Evolutionary conservation across 805 yeast genomes (phyloP), one percentile per base, ranked within the genome.

Genomic region (Barnettozyma wickerhamii): DNA sequence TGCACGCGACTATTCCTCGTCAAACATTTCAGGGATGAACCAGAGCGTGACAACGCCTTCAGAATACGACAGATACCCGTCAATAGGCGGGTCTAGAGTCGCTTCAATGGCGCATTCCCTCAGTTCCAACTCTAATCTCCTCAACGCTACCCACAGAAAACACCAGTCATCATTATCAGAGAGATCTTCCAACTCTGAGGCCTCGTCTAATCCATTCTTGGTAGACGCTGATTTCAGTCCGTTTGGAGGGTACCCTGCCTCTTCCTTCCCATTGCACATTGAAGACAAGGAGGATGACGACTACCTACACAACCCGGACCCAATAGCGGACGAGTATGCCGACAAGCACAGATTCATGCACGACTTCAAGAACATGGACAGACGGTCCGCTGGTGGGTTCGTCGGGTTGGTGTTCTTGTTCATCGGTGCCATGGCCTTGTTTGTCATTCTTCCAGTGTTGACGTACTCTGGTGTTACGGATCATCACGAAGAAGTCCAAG

Each of bases 281-380:
- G 96, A 91, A 45, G 98, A 91, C 52, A 87, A 87, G 63, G 99
- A 91, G 63, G 83, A 85, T 9, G 99, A 91, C 65, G 99, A 91
- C 63, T 90, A 87, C 58, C 61, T 93, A 50, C 98, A 91, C 64
- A 93, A 91, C 63, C 98, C 98, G 2, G 96, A 91, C 62, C 96
- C 96, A 9, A 82, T 89, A 28, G 85, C 80, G 33, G 99, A 93
- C 60, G 96, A 95, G 18, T 77, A 81, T 45, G 79, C 82, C 54
- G 95, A 88, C 52, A 82, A 78, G 48, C 76, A 81, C 57, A 67
- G 88, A 51, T 77, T 84, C 53, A 52, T 66, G 43, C 56, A 77
- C 40, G 93, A 84, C 63, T 60, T 84, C 47, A 83, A 78, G 62
- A 58, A 72, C 52, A 69, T 83, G 77, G 89, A 82, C 59, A 73